Percentiles rank a stretch among this genome's conserved stretches.
phyloP scores from a whole-genome alignment of 371 early-diverging fungal genomes.

The Mycotypha africana region DNA sequence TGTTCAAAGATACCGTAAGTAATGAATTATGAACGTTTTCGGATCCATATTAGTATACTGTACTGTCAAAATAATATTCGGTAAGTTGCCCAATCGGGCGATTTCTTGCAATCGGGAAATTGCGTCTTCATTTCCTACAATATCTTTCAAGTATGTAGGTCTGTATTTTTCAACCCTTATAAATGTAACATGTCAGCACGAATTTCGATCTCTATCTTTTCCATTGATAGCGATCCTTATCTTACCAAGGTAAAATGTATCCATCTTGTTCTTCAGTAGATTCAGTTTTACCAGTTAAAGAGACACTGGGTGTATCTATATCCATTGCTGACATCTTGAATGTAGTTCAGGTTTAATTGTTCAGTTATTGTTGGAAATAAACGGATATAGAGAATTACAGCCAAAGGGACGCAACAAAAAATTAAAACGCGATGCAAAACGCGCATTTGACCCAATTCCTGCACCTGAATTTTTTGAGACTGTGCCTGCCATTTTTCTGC shows the following conservation, averaged over 20 bases:
- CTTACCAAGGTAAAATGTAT: slow-evolving; percentile 7
- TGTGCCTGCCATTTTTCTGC: too few species aligned
- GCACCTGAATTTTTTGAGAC: too few species aligned
- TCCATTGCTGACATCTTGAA: too few species aligned
- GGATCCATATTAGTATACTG: not conserved
- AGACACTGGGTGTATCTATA: slow-evolving; percentile 2
- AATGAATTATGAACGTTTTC: too few species aligned
- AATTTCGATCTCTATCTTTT: not conserved
- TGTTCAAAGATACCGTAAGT: not conserved
- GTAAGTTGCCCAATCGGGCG: slow-evolving; percentile 90
- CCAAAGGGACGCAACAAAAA: too few species aligned
- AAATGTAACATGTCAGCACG: not conserved
- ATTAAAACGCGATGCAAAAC: too few species aligned
- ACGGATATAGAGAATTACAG: too few species aligned
- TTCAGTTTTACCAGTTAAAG: too few species aligned
- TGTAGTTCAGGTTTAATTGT: too few species aligned
- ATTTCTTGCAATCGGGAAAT: slow-evolving; percentile 85
- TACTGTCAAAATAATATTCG: slow-evolving; percentile 94
- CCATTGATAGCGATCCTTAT: not conserved
- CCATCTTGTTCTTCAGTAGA: not conserved
- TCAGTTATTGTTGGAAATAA: too few species aligned
- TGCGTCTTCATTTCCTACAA: slow-evolving; percentile 95
- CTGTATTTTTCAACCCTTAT: slow-evolving; percentile 97
- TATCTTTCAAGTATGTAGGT: slow-evolving; percentile 81
- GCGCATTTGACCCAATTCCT: too few species aligned